Percentiles rank a stretch among this genome's conserved stretches.
Evolutionary conservation across 164 flowering plant genomes (phyloP).

Genomic region (Nymphaea colorata): DNA sequence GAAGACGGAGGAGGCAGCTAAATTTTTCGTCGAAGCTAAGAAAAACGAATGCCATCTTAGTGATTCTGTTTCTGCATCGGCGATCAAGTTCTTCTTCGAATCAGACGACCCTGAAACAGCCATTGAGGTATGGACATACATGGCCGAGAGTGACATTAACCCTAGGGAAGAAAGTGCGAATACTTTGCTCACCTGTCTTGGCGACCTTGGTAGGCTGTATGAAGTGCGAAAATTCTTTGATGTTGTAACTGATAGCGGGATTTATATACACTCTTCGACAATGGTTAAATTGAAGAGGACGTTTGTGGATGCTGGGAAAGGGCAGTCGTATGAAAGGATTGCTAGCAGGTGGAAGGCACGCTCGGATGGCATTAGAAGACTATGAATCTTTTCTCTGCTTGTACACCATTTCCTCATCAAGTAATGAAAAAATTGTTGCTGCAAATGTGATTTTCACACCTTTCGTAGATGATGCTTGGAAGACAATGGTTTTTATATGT

Average conservation of each 20-base stretch:
- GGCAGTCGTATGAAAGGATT: conserved; percentile 37
- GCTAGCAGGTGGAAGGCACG: conserved; percentile 44
- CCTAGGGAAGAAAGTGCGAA: conserved; percentile 51
- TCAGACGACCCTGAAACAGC: conserved; percentile 62
- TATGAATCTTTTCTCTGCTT: background rate
- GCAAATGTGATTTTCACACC: too few species aligned
- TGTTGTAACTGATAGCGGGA: conserved; percentile 45
- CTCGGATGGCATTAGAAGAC: background rate
- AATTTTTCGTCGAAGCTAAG: conserved; percentile 53
- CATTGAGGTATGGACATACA: conserved; percentile 51
- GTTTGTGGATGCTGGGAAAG: conserved; percentile 37
- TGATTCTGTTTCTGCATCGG: conserved; percentile 37
- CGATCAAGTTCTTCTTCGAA: conserved; percentile 46
- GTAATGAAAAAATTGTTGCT: too few species aligned
- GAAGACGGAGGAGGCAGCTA: conserved; percentile 35
- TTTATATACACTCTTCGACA: conserved; percentile 42
- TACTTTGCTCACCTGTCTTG: conserved; percentile 49
- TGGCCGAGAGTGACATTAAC: conserved; percentile 28
- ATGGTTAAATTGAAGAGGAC: conserved; percentile 46
- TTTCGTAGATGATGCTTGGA: too few species aligned
- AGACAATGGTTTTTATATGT: too few species aligned
- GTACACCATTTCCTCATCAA: background rate
- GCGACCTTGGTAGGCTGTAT: conserved; percentile 32
- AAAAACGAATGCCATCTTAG: conserved; percentile 67
- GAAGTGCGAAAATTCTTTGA: conserved; percentile 38